phyloP scores from a whole-genome alignment of 768 basidiomycete species.

The Suillus variegatus region DNA sequence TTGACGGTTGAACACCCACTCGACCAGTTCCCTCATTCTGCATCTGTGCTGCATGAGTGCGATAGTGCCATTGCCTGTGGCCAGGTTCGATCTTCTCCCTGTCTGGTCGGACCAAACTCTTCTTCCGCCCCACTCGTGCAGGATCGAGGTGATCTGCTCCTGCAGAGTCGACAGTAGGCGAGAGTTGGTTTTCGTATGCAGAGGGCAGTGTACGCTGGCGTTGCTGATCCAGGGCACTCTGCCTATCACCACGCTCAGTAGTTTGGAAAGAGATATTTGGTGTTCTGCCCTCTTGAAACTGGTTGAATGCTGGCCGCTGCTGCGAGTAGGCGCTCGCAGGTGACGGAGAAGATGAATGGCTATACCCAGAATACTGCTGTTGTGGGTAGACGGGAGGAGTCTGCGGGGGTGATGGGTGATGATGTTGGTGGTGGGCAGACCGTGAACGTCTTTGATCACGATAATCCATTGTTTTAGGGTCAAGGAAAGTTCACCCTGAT shows the following conservation, averaged over 20 bases:
- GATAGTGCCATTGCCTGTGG: constrained; percentile 94
- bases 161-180: constrained; percentile 40
- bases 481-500: background rate
- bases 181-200: constrained; percentile 47
- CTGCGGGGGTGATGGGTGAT: constrained; percentile 43
- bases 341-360: constrained; percentile 21
- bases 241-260: constrained; percentile 69
- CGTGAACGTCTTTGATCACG: constrained; percentile 53
- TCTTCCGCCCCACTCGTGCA: constrained; percentile 72
- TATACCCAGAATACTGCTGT: constrained; percentile 21
- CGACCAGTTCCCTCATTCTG: constrained; percentile 64
- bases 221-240: constrained; percentile 53
- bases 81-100: constrained; percentile 95
- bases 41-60: constrained; percentile 79
- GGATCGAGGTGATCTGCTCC: constrained; percentile 43
- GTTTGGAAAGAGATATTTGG: constrained; percentile 69
- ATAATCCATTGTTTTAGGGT: constrained; percentile 36
- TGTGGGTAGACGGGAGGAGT: constrained; percentile 37
- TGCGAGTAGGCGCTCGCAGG: constrained; percentile 18
- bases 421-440: constrained; percentile 47
- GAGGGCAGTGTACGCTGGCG: constrained; percentile 48
- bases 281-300: constrained; percentile 28
- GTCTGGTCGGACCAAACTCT: constrained; percentile 90
- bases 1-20: constrained; percentile 77
- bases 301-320: constrained; percentile 11